Evolutionary conservation across 352 stramenopile genomes (phyloP).

Genomic region (Phytophthora hybrid): DNA sequence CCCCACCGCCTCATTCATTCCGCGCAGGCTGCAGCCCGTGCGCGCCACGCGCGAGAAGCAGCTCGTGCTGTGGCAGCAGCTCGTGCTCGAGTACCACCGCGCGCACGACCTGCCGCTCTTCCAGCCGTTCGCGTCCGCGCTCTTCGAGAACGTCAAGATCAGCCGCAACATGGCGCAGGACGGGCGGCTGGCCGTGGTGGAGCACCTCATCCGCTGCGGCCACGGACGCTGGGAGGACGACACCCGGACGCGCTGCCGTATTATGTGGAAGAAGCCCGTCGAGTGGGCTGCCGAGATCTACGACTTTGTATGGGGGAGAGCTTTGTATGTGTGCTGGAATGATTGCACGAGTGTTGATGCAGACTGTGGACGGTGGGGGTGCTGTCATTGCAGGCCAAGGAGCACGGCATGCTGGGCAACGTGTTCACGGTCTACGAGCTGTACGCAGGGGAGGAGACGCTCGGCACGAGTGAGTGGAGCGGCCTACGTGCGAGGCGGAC

Average conservation of each 20-base stretch:
- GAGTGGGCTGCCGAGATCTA: conserved; percentile 89
- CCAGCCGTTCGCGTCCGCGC: conserved; percentile 65
- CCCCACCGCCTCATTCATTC: too few relatives aligned
- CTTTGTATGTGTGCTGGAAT: conserved; percentile 24
- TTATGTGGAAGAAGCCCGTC: conserved; percentile 88
- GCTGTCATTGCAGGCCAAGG: conserved; percentile 58
- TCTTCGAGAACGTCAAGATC: conserved; percentile 90
- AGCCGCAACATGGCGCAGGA: conserved; percentile 82
- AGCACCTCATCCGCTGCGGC: conserved; percentile 80
- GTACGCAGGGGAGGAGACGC: conserved; percentile 84
- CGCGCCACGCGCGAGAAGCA: conserved; percentile 88
- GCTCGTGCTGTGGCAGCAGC: conserved; percentile 87
- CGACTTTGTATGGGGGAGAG: conserved; percentile 68
- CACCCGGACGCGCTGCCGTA: conserved; percentile 76
- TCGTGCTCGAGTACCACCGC: conserved; percentile 87
- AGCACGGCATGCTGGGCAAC: conserved; percentile 80
- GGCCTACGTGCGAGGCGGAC: not conserved
- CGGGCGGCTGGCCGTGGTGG: conserved; percentile 70
- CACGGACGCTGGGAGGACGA: conserved; percentile 87
- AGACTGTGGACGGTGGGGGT: not conserved
- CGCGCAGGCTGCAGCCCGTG: conserved; percentile 73
- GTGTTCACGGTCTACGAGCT: conserved; percentile 90
- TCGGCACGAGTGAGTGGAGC: conserved; percentile 67
- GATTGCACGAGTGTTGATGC: conserved; percentile 1
- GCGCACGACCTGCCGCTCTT: conserved; percentile 76